Conservation (phyloP, 495 filamentous ascomycete species). For the Penicillium salamii region DNA sequence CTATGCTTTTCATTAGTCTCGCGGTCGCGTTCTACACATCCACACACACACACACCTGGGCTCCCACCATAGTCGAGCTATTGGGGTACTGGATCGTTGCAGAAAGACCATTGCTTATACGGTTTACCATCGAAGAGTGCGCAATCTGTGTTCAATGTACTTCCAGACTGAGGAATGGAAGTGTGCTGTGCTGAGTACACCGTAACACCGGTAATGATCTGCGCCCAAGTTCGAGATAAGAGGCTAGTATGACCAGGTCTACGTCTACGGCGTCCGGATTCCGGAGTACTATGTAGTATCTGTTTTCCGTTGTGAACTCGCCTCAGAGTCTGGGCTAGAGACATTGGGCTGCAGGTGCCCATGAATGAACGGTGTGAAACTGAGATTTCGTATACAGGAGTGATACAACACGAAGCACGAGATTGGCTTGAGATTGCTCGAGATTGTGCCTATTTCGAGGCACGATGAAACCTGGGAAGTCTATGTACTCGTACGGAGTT, state of each 20-base stretch:
- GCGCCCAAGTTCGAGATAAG: background rate
- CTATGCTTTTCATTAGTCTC: background rate
- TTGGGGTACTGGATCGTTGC: constrained; percentile 13
- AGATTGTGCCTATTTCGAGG: no score
- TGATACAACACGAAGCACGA: constrained; percentile 11
- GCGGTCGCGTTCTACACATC: constrained; percentile 15
- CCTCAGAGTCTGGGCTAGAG: background rate
- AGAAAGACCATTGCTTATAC: constrained; percentile 12
- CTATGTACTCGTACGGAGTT: no score
- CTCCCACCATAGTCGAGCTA: constrained; percentile 39
- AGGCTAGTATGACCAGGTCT: background rate
- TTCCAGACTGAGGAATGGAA: no score
- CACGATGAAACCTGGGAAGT: no score
- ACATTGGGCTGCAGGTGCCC: constrained; percentile 8
- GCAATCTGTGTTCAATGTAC: background rate
- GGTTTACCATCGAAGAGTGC: background rate
- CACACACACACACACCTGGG: constrained; percentile 27
- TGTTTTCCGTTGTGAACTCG: background rate
- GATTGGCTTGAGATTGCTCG: no score
- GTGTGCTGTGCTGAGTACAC: no score
- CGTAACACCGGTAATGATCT: background rate
- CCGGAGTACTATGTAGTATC: no score
- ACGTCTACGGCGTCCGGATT: no score
- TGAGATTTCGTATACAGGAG: no score
- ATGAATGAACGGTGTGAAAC: background rate